Base-by-base conservation (phyloP, 805 yeast species). In the Cyberlindnera mycetangii region DNA sequence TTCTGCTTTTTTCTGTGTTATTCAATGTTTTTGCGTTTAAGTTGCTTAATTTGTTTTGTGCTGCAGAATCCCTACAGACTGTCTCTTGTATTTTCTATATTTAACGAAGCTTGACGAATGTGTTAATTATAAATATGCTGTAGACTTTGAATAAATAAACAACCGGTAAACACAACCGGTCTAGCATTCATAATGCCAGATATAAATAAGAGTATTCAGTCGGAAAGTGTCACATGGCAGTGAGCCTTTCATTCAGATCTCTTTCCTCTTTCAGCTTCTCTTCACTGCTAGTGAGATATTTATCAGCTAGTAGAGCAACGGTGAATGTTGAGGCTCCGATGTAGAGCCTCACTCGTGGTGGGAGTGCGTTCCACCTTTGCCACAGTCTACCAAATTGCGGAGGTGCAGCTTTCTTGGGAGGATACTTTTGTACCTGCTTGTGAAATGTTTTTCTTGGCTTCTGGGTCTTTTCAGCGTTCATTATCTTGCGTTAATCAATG, bases 291-390 rank as follows among this genome's bases (percentile, higher is more conserved):
- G 56, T 47, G 25, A 53, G 17, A 38, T 41, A 55, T 40, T 50
- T 47, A 33, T 60, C 63, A 19, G 59, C 57, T 7, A 50, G 32
- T 18, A 53, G 50, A 4, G 59, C 65, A 14, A 60, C 61, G 3
- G 51, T n/a, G 30, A 59, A 60, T 5, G 64, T 59, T 2, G 65
- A 60, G 0, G 37, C 49, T 5, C 61, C 64, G 32, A 61, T 44
- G 42, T 55, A 61, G 14, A 61, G 37, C 37, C 65, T 48, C 9
- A 52, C 41, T 21, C 54, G 45, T 17, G 59, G 42, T 11, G 65
- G 62, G 2, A 60, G 41, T 1, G 43, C 37, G 12, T 42, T 38
- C 62, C 63, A 61, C 21, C 44, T 47, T 7, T 21, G 17, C 44
- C 54, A 52, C 1, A 47, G 42, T 12, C 28, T 42, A 4, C 15